Base-by-base conservation (phyloP, 768 basidiomycete species). In the Mycena venus region DNA sequence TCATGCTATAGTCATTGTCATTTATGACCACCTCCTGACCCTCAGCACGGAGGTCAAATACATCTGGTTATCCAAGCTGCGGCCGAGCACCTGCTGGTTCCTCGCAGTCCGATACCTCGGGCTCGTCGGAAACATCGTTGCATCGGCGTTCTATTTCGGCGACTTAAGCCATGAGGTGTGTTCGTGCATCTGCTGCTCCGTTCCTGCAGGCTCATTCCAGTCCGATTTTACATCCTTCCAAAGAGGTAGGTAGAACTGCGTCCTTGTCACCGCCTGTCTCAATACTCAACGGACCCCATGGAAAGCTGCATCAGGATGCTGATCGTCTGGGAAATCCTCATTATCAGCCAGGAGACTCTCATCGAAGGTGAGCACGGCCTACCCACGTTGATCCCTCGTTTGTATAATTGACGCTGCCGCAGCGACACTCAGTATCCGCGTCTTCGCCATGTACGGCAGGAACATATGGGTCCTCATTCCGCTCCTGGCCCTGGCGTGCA, bases 11-110 rank as follows among this genome's bases (percentile, higher is more conserved):
- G 68, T 53, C 68, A 69, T 69, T 61, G 55, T 56, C 61, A 55
- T 70, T 53, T 70, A 70, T 63, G 69, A 70, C 32, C 47, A 63
- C 69, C 61, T 70, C 49, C 61, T 70, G 61, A 70, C 60, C 38
- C 34, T 70, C 58, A 51, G 61, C 14, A 63, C 29, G 61, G 69
- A 70, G 58, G 61, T 70, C 7, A 63, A 70, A 56, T 70, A 62
- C 61, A 70, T 70, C 58, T 63, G 69, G 69, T 70, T 40, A 40
- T 23, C 69, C 60, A 63, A 63, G 61, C 60, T 70, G 51, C 69
- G 69, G 69, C 60, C 69, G 29, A 38, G 69, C 38, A 70, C 69
- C 51, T 70, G 61, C 69, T 70, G 49, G 69, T 63, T 70, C 61
- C 60, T 70, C 61, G 69, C 61, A 29, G 58, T 29, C 51, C 55